Evolutionary conservation across 805 yeast species (phyloP), one percentile per base, ranked within the genome.

Genomic region (Cyberlindnera maritima): DNA sequence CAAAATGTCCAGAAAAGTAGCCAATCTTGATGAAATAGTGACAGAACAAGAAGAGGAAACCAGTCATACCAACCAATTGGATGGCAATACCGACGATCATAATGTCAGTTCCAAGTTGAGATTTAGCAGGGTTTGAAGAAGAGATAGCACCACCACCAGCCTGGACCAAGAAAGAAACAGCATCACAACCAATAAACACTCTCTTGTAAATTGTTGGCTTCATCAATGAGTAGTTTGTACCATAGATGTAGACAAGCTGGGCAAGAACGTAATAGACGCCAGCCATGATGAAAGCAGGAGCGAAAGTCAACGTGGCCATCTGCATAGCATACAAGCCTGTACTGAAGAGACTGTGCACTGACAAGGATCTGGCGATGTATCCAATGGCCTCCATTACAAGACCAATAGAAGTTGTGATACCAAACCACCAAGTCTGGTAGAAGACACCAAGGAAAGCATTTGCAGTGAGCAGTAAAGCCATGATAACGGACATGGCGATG

Each of bases 251-350:
- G 40, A 82, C 70, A 41, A 85, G 56, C 63, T 87, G 85, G 6
- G 85, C 89, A 53, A 89, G 66, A 44, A 81, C 70, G 54, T 76
- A 84, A 66, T 89, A 90, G 3, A 89, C 71, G 1, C 92, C 96
- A 4, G 86, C 96, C 87, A 87, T 85, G 38, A 86, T 70, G 62
- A 89, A 85, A 18, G 88, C 88, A 0, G 96, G 96, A 0, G 88
- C 92, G 39, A 89, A 65, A 0, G 92, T 87, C 46, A 88, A 67
- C 56, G 83, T 72, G 46, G 82, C 76, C 52, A 84, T 76, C 63
- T 89, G 95, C 56, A 82, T 65, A 36, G 85, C 59, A 58, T 73
- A 89, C 96, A 28, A 14, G 7, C 31, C 31, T 12, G n/a, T 11
- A 13, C 31, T 28, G n/a, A 28, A 14, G 5, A 28, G n/a, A 11